phyloP scores from a whole-genome alignment of 2,329 filamentous ascomycete genomes.

The Xylaria hypoxylon region DNA sequence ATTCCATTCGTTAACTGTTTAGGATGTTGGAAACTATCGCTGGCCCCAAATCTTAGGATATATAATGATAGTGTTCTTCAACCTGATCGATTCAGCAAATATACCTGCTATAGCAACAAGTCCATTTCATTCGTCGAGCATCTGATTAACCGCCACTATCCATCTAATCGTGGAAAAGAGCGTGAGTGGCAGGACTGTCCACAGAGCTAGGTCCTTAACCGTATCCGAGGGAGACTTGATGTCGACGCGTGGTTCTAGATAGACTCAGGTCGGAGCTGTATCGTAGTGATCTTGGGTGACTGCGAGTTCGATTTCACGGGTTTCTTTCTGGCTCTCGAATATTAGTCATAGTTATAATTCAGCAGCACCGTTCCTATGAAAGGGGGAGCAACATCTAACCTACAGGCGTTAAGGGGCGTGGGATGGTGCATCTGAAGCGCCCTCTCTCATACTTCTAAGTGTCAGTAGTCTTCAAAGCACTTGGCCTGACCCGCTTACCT shows the following conservation, averaged over 20 bases:
- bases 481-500: not conserved
- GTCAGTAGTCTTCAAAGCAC: not conserved
- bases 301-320: slow-evolving; percentile 13
- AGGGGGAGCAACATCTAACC: not conserved
- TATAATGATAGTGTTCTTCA: not conserved
- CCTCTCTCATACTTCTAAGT: slow-evolving; percentile 18
- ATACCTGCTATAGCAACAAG: not conserved
- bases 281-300: slow-evolving; percentile 14
- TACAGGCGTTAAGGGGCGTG: slow-evolving; percentile 22
- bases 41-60: not conserved
- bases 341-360: no score
- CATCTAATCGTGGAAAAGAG: not conserved
- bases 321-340: not conserved
- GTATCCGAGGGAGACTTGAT: no score
- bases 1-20: not conserved
- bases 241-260: not conserved
- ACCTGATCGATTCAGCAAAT: not conserved
- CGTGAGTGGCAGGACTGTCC: not conserved
- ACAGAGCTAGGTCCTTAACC: not conserved
- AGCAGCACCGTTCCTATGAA: no score
- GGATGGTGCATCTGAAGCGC: slow-evolving; percentile 22
- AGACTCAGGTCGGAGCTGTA: not conserved
- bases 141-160: not conserved
- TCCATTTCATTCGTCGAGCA: not conserved
- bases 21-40: not conserved